Evolutionary conservation across 805 yeast genomes (phyloP).

Genomic region (Nakazawaea holstii): DNA sequence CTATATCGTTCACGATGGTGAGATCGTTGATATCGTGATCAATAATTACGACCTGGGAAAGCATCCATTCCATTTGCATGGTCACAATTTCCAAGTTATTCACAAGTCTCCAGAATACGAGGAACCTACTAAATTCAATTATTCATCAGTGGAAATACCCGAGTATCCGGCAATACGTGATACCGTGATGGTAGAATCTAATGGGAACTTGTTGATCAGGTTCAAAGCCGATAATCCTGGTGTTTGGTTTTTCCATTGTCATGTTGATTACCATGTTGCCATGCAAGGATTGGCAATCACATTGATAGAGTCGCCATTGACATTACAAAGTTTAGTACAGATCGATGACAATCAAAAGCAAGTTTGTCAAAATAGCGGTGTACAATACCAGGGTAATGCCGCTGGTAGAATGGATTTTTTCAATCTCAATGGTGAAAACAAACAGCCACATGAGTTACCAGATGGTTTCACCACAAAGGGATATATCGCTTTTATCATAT

Average conservation of each 20-base stretch:
- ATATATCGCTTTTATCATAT: conserved; percentile 53
- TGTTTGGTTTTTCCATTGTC: conserved; percentile 93
- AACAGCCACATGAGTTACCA: conserved; percentile 61
- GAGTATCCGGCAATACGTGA: conserved; percentile 65
- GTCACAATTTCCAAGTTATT: conserved; percentile 63
- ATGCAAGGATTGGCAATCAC: conserved; percentile 75
- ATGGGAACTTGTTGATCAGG: conserved; percentile 64
- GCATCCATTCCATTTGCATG: conserved; percentile 78
- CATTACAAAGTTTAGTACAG: conserved; percentile 35
- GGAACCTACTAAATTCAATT: conserved; percentile 53
- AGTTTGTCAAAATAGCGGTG: conserved; percentile 41
- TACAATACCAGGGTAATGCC: conserved; percentile 59
- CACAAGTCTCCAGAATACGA: conserved; percentile 48
- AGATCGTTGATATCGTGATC: conserved; percentile 68
- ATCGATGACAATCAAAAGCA: conserved; percentile 44
- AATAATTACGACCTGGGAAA: conserved; percentile 78
- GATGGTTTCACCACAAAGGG: conserved; percentile 68
- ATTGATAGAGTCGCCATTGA: conserved; percentile 64
- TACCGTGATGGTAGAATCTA: conserved; percentile 60
- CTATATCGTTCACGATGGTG: conserved; percentile 52
- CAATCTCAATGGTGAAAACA: conserved; percentile 52
- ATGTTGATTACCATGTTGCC: conserved; percentile 72
- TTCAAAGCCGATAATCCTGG: conserved; percentile 88
- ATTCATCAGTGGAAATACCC: conserved; percentile 34
- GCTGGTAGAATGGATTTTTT: conserved; percentile 59